A percentile compares a stretch with the other conserved stretches of the same genome.
Conservation (phyloP, 2,329 filamentous ascomycete species). For the Proliferodiscus dingleyae region DNA sequence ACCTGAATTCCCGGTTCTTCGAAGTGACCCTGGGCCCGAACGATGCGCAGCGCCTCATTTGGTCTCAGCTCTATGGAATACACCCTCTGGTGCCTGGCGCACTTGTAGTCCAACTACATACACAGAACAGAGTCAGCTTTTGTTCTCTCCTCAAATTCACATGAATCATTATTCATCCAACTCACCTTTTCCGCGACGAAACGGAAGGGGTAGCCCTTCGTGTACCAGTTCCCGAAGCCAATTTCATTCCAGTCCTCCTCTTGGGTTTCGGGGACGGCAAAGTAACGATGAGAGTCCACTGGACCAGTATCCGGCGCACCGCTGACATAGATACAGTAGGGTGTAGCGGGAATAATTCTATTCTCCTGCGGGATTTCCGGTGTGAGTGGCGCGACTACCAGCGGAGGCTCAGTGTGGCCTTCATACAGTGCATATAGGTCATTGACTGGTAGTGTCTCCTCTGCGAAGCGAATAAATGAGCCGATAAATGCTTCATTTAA, state of each 20-base stretch:
- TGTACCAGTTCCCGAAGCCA: slow-evolving; percentile 24
- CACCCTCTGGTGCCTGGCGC: no score
- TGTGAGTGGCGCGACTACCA: neutral
- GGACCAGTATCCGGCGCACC: slow-evolving; percentile 24
- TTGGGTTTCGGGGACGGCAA: slow-evolving; percentile 19
- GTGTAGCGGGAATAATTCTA: slow-evolving; percentile 16
- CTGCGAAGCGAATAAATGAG: slow-evolving; percentile 17
- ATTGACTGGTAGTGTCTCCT: no score
- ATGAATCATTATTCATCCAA: neutral
- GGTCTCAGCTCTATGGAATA: no score
- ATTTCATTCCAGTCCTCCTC: slow-evolving; percentile 25
- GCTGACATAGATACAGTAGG: slow-evolving; percentile 26
- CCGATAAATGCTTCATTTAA: slow-evolving; percentile 19
- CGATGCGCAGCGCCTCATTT: no score
- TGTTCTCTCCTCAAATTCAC: neutral
- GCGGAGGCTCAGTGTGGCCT: no score
- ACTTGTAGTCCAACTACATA: no score
- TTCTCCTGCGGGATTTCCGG: slow-evolving; percentile 17
- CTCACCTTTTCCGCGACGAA: no score
- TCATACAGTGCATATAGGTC: no score
- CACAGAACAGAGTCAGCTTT: no score
- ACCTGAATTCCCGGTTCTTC: no score
- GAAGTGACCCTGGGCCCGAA: no score
- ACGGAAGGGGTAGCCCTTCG: no score
- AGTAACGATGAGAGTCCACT: slow-evolving; percentile 27